These are phyloP conservation scores for Solanum paucissectum DNA, from an alignment of 257 asterid genomes.

Conservation along the genomic window DNA sequence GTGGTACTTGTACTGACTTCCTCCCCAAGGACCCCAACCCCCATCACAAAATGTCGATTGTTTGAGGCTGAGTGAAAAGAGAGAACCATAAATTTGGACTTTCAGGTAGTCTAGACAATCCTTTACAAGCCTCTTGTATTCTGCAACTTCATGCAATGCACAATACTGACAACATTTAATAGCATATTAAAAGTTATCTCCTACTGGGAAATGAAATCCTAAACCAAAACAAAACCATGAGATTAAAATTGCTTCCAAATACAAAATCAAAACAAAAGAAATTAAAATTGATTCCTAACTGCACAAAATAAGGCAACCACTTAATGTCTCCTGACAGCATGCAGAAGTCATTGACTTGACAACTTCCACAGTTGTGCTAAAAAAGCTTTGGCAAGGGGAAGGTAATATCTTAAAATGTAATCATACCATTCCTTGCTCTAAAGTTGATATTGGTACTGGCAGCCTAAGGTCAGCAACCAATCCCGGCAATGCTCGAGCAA, in stretches of 20 bases:
- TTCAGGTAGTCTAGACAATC: background rate
- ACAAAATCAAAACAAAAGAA: background rate
- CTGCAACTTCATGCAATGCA: background rate
- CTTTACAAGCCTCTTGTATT: background rate
- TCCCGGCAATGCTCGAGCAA: constrained; percentile 80
- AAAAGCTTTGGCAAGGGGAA: background rate
- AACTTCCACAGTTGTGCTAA: background rate
- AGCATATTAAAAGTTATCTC: background rate
- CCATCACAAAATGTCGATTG: background rate
- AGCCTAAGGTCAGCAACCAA: constrained; percentile 73
- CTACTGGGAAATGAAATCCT: background rate
- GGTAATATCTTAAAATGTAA: background rate
- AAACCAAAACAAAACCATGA: background rate
- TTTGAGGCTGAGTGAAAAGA: background rate
- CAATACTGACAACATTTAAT: background rate
- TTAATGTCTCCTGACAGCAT: background rate
- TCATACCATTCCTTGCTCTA: constrained; percentile 79
- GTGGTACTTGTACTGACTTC: background rate
- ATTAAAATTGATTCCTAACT: background rate
- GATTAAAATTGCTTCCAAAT: background rate
- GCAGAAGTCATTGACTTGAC: background rate
- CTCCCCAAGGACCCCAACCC: background rate
- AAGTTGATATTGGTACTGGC: constrained; percentile 59
- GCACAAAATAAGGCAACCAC: background rate
- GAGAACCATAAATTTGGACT: background rate